Conservation (phyloP, 495 filamentous ascomycete species). For the Penicillium herquei region DNA sequence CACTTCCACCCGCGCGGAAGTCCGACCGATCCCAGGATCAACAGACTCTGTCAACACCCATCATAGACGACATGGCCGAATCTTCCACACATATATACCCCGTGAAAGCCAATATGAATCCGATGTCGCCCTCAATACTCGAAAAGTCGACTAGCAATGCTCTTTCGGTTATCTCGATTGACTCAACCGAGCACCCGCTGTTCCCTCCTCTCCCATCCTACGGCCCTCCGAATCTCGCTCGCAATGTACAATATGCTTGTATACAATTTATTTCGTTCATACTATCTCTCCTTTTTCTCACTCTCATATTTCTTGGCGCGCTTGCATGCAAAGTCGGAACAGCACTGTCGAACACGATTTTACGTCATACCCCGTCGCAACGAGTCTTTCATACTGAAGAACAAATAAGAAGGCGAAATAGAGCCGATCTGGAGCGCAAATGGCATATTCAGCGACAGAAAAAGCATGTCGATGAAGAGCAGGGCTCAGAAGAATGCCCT, state of each 20-base stretch:
- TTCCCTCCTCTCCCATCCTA: slow-evolving; percentile 89
- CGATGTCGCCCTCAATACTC: neutral
- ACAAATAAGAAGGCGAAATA: slow-evolving; percentile 48
- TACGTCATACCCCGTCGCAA: slow-evolving; percentile 53
- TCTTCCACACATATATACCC: neutral
- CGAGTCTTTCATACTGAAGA: slow-evolving; percentile 75
- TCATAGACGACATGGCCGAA: neutral
- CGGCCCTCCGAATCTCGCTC: slow-evolving; percentile 63
- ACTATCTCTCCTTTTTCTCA: slow-evolving; percentile 60
- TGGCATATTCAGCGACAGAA: slow-evolving; percentile 57
- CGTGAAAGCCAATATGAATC: neutral
- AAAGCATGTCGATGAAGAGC: slow-evolving; percentile 35
- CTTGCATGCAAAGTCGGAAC: slow-evolving; percentile 58
- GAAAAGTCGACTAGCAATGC: slow-evolving; percentile 6
- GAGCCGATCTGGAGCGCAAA: slow-evolving; percentile 53
- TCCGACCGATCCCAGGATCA: neutral
- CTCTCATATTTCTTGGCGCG: slow-evolving; percentile 77
- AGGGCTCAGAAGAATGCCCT: slow-evolving; percentile 53
- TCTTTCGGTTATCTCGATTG: neutral
- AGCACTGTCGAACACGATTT: slow-evolving; percentile 43
- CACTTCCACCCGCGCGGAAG: neutral
- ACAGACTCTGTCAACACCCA: neutral
- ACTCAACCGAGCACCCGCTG: slow-evolving; percentile 60
- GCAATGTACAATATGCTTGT: slow-evolving; percentile 59
- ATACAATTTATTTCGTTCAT: slow-evolving; percentile 60